Evolutionary conservation across 345 rosid genomes (phyloP).

Genomic region (Bruguiera sexangula): DNA sequence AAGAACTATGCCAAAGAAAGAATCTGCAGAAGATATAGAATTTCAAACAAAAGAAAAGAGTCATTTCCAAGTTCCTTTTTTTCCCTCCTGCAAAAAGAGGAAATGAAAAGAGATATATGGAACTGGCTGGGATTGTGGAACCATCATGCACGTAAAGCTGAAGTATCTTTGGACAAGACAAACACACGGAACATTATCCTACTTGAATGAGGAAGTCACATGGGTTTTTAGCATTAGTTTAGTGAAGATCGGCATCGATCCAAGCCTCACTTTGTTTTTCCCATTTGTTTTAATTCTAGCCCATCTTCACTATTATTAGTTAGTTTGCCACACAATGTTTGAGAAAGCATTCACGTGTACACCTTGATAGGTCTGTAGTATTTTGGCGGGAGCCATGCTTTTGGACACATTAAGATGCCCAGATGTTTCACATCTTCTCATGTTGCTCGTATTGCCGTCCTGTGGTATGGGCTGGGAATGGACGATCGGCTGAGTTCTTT

Average conservation of each 20-base stretch:
- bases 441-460: background rate
- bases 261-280: background rate
- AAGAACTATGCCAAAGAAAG: background rate
- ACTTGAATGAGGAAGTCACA: conserved; percentile 23
- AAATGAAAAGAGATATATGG: conserved; percentile 1
- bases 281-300: too few relatives aligned
- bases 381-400: background rate
- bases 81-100: background rate
- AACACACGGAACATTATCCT: conserved; percentile 30
- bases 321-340: conserved; percentile 1
- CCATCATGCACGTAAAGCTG: conserved; percentile 44
- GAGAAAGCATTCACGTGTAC: background rate
- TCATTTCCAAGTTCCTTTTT: background rate
- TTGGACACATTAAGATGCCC: background rate
- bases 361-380: background rate
- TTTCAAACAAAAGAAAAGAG: conserved; percentile 20
- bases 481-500: background rate
- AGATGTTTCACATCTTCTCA: background rate
- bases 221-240: conserved; percentile 22
- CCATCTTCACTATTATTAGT: background rate
- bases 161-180: conserved; percentile 8
- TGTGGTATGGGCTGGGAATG: background rate
- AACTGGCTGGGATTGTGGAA: conserved; percentile 26
- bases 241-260: background rate
- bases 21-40: conserved; percentile 14